Evolutionary conservation across 805 yeast species (phyloP), one percentile per base, ranked within the genome.

Genomic region (Priceomyces haplophilus): DNA sequence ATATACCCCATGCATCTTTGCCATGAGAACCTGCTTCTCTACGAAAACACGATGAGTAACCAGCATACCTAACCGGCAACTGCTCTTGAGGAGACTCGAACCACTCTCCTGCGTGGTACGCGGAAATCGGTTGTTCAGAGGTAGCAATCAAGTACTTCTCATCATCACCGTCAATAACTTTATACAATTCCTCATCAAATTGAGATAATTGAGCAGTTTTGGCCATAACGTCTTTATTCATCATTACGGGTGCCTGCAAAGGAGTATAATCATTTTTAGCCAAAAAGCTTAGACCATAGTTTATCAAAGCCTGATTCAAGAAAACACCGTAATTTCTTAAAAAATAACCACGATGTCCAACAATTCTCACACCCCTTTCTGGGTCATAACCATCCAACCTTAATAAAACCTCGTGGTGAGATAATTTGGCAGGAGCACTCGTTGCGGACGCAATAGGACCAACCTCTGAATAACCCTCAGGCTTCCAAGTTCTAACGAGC

Each of bases 21-120:
- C 99, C 99, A 61, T 91, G 98, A 52, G 97, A 84, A 54, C 99
- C 99, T 45, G 99, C 99, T 75, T 93, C 99, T 75, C 99, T 87
- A 72, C 99, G 84, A 83, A 93, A 93, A 82, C 99, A 93, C 37
- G 97, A 86, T 29, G 97, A 89, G 76, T 85, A 93, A 59, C 99
- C 99, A 38, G 97, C 99, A 61, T 93, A 93, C 71, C 95, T 86
- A 51, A 88, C 79, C 48, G 99, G 99, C 55, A 93, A 79, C 75
- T 93, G 99, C 71, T 90, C 97, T 48, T 83, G 82, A 46, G 99
- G 99, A 56, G 86, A 83, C 73, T 93, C 98, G 58, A 93, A 93
- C 99, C 99, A 93, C 73, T 93, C 99, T 61, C 83, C 84, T 41
- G 96, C 82, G 72, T 93, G 99, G 73, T 85, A 90, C 21, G 99